Evolutionary conservation across 331 rosid species (phyloP).

Genomic region (Spiraea crenata): DNA sequence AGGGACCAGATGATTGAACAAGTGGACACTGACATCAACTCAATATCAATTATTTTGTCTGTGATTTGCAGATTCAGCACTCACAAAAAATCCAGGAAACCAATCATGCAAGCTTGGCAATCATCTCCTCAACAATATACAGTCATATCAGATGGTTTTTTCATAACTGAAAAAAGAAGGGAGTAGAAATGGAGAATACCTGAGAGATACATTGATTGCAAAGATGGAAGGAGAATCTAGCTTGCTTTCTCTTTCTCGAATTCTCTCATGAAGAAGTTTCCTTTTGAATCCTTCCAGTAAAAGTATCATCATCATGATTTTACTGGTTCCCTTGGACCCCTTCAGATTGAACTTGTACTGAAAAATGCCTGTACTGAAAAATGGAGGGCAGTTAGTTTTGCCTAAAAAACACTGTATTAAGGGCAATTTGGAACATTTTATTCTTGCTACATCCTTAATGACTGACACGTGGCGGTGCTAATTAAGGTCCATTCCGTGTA

Average conservation of each 20-base stretch:
- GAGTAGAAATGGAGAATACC: slow-evolving; percentile 18
- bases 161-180: not conserved
- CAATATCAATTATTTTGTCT: not conserved
- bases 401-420: not conserved
- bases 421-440: too few relatives aligned
- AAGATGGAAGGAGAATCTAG: slow-evolving; percentile 5
- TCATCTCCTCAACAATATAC: not conserved
- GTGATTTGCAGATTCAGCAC: not conserved
- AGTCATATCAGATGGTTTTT: not conserved
- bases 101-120: slow-evolving; percentile 5
- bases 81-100: not conserved
- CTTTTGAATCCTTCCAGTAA: not conserved
- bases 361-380: too few relatives aligned
- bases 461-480: too few relatives aligned
- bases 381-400: not conserved
- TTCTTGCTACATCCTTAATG: too few relatives aligned
- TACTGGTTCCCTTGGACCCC: too few relatives aligned
- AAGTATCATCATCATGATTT: not conserved
- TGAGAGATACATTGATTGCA: slow-evolving; percentile 35
- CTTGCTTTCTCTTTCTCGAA: not conserved
- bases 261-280: slow-evolving; percentile 43
- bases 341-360: too few relatives aligned
- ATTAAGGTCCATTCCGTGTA: too few relatives aligned
- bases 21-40: not conserved
- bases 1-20: not conserved